These are phyloP conservation scores for Moesziomyces sp. DNA, from an alignment of 1,284 basidiomycete genomes.

Conservation along the genomic window DNA sequence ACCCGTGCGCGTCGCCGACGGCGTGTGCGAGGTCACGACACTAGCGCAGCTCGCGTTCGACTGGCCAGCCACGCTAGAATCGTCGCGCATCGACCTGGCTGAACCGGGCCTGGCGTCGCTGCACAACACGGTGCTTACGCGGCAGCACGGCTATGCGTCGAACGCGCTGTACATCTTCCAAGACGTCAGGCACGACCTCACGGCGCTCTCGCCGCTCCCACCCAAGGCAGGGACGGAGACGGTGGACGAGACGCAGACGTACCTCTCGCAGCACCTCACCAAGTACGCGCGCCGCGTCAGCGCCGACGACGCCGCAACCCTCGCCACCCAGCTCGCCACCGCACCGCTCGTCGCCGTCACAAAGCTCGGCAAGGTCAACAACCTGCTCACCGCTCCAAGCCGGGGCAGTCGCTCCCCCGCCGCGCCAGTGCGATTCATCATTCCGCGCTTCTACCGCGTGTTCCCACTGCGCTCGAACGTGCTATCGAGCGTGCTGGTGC, in stretches of 20 bases:
- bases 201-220: constrained; percentile 7
- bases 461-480: constrained; percentile 17
- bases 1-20: constrained; percentile 10
- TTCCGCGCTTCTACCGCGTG: constrained; percentile 23
- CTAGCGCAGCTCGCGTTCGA: constrained; percentile 12
- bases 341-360: constrained; percentile 14
- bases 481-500: constrained; percentile 15
- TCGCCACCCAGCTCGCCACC: constrained; percentile 5
- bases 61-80: constrained; percentile 3
- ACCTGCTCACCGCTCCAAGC: constrained; percentile 8
- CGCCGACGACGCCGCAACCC: background rate
- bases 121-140: constrained; percentile 7
- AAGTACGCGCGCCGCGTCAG: constrained; percentile 12
- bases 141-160: constrained; percentile 19
- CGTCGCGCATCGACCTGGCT: background rate
- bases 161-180: constrained; percentile 13
- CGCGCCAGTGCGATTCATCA: background rate
- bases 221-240: no score
- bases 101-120: constrained; percentile 1
- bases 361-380: constrained; percentile 11
- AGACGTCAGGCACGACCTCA: constrained; percentile 5
- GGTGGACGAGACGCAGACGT: background rate
- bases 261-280: constrained; percentile 19
- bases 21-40: background rate
- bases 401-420: background rate